Conservation (phyloP, 2,329 filamentous ascomycete genomes). For the Zasmidium angulare region DNA sequence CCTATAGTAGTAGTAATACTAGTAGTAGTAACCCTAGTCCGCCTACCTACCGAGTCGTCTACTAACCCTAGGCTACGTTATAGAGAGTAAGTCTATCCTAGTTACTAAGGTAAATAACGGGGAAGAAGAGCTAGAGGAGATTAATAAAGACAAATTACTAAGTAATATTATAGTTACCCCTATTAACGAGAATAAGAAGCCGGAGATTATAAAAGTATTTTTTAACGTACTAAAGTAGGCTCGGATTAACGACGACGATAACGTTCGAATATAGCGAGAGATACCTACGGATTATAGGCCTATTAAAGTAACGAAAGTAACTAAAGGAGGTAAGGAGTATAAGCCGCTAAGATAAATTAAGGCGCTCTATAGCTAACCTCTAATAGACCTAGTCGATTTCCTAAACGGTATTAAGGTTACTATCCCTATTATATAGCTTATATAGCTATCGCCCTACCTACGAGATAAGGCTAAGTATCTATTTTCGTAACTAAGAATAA, state of each 20-base stretch:
- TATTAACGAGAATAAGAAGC: neutral
- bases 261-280: neutral
- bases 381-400: neutral
- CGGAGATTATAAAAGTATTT: neutral
- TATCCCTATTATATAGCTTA: neutral
- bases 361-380: neutral
- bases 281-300: neutral
- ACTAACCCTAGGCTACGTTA: too few relatives aligned
- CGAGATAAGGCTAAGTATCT: neutral
- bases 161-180: neutral
- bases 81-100: too few relatives aligned
- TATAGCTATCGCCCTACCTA: neutral
- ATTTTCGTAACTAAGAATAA: neutral
- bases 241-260: too few relatives aligned
- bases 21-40: neutral
- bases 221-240: neutral
- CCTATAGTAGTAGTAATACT: neutral
- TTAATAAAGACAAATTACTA: neutral
- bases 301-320: neutral
- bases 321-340: neutral
- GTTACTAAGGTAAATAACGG: too few relatives aligned
- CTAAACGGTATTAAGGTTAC: neutral
- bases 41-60: neutral
- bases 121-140: too few relatives aligned
- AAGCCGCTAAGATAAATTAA: neutral